Conservation (phyloP, 192 early-diverging fungal species). For the Coemansia guatemalensis region DNA sequence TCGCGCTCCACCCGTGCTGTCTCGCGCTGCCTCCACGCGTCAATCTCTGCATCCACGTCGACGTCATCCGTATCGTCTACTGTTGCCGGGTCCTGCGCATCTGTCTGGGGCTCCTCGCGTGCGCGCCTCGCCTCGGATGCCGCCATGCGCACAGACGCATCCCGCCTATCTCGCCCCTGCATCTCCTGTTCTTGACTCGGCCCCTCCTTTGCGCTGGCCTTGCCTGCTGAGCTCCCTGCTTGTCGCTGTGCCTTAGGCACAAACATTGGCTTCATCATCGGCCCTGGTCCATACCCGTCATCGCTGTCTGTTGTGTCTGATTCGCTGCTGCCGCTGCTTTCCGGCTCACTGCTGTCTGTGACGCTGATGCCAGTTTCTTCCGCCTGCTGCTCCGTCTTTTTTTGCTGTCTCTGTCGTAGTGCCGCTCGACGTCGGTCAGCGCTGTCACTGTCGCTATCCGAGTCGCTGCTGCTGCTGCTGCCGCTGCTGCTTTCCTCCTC, state of each 20-base stretch:
- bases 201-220: constrained; percentile 14
- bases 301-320: constrained; percentile 49
- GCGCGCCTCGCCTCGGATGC: constrained; percentile 31
- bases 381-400: neutral
- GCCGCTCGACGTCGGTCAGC: neutral
- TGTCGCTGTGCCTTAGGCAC: constrained; percentile 73
- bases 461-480: constrained; percentile 4
- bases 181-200: constrained; percentile 54
- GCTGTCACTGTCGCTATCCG: constrained; percentile 4
- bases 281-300: constrained; percentile 60
- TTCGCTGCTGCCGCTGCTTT: constrained; percentile 3
- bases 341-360: neutral
- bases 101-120: constrained; percentile 43
- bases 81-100: constrained; percentile 44
- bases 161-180: constrained; percentile 58
- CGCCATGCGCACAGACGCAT: constrained; percentile 35
- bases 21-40: constrained; percentile 90
- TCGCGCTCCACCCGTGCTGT: constrained; percentile 86
- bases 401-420: neutral
- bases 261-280: constrained; percentile 88
- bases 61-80: constrained; percentile 92
- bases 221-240: neutral
- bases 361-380: neutral
- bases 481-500: constrained; percentile 4
- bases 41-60: constrained; percentile 86